Base-by-base conservation (phyloP, 371 early-diverging fungal species). In the Syncephalis fuscata region DNA sequence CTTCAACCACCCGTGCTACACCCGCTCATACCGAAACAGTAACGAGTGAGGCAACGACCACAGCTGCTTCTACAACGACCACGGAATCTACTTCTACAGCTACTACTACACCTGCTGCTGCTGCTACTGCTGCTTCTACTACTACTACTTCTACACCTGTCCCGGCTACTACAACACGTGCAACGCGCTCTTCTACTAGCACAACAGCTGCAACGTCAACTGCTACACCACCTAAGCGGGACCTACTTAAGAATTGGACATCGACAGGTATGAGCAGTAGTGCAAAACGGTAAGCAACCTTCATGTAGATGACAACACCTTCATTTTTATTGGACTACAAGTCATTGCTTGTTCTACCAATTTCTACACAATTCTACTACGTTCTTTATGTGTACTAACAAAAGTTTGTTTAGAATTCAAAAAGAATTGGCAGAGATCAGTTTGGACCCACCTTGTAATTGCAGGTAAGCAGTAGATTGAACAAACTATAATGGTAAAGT, bases 381-480 rank as follows among this genome's bases (percentile, higher is more conserved):
- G 15, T 17, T 44, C 16, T 10, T 44, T 36, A 16, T 36, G 43
- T 27, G 11, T 32, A 37, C 20, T 39, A 23, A 17, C 21, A 24
- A 25, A 24, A 3, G 22, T 48, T 49, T 37, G 46, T 44, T 40
- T 61, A 87, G 88, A 56, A 87, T 94, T 50, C 87, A 88, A 51
- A 92, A 89, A 60, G 95, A 94, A 63, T 71, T 93, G 47, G 90
- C 90, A 19, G 95, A 94, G 58, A 93, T 94, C 52, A 80, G 78
- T 51, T 70, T 92, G 40, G 92, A 92, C 61, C 96, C 96, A 14
- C 96, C 96, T 26, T 79, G 78, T 55, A 88, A 88, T 62, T 88
- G 89, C 84, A 88, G 79, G 78, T 78, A 71, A 23, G 51, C 40
- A 42, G 15, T 14, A 44, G 46, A 26, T 25, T 20, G 40, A 23